Conservation (phyloP, 768 basidiomycete species). For the Butyriboletus loyo region DNA sequence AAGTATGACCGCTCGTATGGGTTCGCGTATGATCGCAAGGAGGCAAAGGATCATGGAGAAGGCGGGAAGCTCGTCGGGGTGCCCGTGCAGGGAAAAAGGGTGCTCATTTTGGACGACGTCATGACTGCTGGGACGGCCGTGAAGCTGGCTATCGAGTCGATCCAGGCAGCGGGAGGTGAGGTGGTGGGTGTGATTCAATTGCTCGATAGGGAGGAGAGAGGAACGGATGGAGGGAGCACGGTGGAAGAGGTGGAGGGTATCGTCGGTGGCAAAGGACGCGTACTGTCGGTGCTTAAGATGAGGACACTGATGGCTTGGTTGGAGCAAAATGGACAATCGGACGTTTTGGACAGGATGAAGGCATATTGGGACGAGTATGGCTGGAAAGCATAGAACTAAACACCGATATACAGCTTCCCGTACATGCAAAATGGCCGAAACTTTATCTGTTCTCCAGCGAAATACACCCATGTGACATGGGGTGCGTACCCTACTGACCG, state of each 20-base stretch:
- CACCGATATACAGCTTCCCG: not conserved
- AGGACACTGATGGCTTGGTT: slow-evolving; percentile 83
- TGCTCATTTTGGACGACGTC: slow-evolving; percentile 94
- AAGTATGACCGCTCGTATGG: slow-evolving; percentile 65
- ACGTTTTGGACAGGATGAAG: slow-evolving; percentile 69
- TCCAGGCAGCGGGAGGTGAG: slow-evolving; percentile 65
- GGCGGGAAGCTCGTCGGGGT: slow-evolving; percentile 90
- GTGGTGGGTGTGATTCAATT: slow-evolving; percentile 87
- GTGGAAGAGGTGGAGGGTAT: slow-evolving; percentile 79
- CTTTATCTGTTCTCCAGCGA: not conserved
- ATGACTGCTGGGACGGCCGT: slow-evolving; percentile 92
- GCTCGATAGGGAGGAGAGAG: slow-evolving; percentile 62
- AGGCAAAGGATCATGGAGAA: slow-evolving; percentile 94
- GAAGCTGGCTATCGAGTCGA: slow-evolving; percentile 74
- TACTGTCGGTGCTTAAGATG: slow-evolving; percentile 82
- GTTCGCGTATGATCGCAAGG: slow-evolving; percentile 92
- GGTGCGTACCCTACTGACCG: slow-evolving; percentile 3
- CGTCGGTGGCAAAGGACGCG: slow-evolving; percentile 62
- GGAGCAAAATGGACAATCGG: slow-evolving; percentile 58
- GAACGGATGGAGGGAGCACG: slow-evolving; percentile 55
- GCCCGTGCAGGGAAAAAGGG: slow-evolving; percentile 71
- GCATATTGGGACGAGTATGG: slow-evolving; percentile 49
- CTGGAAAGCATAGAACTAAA: slow-evolving; percentile 21
- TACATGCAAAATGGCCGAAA: too few relatives aligned
- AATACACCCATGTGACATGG: not conserved